Evolutionary conservation across 495 filamentous ascomycete genomes (phyloP).

Genomic region (Hyphodiscus hymeniophilus): DNA sequence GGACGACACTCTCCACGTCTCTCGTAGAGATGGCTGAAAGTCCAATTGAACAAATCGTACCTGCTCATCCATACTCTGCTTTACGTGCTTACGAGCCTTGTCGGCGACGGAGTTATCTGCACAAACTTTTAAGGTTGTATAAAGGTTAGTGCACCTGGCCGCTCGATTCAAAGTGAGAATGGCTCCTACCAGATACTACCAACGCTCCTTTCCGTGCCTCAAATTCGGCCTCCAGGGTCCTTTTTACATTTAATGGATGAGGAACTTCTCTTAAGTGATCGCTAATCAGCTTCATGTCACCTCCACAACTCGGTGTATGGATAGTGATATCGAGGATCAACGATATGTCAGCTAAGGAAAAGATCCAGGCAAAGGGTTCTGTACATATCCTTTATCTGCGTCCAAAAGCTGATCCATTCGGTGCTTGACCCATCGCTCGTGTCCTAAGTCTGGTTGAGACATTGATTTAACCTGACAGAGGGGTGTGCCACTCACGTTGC

Average conservation of each 20-base stretch:
- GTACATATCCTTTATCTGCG: constrained; percentile 17
- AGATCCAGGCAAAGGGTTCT: not conserved
- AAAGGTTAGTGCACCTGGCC: not conserved
- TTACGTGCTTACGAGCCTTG: constrained; percentile 1
- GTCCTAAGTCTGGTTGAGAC: constrained; percentile 10
- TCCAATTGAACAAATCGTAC: constrained; percentile 15
- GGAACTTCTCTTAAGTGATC: constrained; percentile 6
- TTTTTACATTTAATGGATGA: constrained; percentile 1
- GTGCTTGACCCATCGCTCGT: constrained; percentile 15
- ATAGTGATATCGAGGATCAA: constrained; percentile 19
- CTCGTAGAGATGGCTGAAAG: constrained; percentile 9
- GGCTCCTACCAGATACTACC: constrained; percentile 14
- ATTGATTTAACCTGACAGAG: constrained; percentile 1
- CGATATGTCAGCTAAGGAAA: constrained; percentile 1
- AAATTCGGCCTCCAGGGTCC: constrained; percentile 4
- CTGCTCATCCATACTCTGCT: constrained; percentile 2
- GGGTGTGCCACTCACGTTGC: constrained; percentile 20
- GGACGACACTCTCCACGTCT: not conserved
- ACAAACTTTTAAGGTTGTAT: constrained; percentile 1
- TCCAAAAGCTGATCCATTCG: constrained; percentile 22
- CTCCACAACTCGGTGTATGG: constrained; percentile 3
- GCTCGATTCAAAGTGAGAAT: not conserved
- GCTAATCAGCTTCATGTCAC: constrained; percentile 9
- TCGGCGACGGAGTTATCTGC: constrained; percentile 2
- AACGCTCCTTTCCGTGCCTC: constrained; percentile 3